Conservation (phyloP, 495 filamentous ascomycete species). For the Podospora didyma region DNA sequence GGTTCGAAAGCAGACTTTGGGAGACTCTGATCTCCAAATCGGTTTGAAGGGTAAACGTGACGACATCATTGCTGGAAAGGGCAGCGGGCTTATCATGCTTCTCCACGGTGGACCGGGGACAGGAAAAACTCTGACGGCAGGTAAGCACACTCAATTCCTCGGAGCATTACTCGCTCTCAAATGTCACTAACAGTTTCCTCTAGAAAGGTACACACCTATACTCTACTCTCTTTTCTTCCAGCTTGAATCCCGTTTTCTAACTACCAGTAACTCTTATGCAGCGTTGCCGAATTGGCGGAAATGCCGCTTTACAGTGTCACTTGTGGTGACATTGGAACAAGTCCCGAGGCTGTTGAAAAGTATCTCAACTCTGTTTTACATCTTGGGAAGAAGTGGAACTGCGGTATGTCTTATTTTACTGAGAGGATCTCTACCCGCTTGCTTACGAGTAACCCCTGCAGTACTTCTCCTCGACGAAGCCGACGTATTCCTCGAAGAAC, state of each 20-base stretch:
- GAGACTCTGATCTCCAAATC: slow-evolving; percentile 4
- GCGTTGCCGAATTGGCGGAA: slow-evolving; percentile 43
- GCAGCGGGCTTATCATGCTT: slow-evolving; percentile 47
- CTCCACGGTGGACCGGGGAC: slow-evolving; percentile 49
- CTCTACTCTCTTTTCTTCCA: background rate
- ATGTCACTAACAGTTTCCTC: background rate
- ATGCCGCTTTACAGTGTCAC: slow-evolving; percentile 49
- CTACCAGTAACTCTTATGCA: background rate
- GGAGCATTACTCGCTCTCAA: too few relatives aligned
- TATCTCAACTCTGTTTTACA: slow-evolving; percentile 45
- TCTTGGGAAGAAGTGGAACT: slow-evolving; percentile 42
- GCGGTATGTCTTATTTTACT: background rate
- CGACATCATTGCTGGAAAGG: slow-evolving; percentile 45
- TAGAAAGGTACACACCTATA: background rate
- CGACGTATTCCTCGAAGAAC: slow-evolving; percentile 35
- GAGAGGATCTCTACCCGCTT: too few relatives aligned
- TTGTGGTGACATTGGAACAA: slow-evolving; percentile 49
- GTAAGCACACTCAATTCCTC: slow-evolving; percentile 9
- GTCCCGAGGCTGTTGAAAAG: slow-evolving; percentile 39
- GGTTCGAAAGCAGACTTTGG: slow-evolving; percentile 12
- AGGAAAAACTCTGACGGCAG: slow-evolving; percentile 53
- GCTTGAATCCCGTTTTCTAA: too few relatives aligned
- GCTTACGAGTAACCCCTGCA: too few relatives aligned
- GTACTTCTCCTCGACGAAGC: slow-evolving; percentile 9
- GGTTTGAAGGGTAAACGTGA: slow-evolving; percentile 14